Evolutionary conservation across 2,329 filamentous ascomycete species (phyloP), one percentile per base, ranked within the genome.

Genomic region (Thyridium curvatum): DNA sequence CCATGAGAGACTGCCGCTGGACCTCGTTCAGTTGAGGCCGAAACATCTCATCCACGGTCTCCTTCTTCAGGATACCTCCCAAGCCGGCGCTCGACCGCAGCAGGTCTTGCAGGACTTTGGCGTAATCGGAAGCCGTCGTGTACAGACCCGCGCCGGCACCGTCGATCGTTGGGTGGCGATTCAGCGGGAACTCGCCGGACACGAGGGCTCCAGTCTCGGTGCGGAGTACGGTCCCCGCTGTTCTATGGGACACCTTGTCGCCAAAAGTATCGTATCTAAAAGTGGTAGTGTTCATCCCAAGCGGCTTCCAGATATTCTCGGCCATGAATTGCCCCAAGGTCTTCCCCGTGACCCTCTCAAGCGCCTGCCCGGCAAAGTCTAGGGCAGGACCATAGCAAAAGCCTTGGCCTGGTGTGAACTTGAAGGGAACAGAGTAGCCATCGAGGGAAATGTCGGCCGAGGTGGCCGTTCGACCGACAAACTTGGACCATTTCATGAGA

Each of bases 311-410:
- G 13, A 68, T 48, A 48, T 64, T 47, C 35, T 51, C 37, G 26
- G 55, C 21, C 21, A 26, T 26, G 21, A 6, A 68, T 6, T 45
- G 48, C 0, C 57, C 57, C 3, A 75, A 51, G 1, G 43, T 46
- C 37, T 55, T 46, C 7, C 59, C 59, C 0, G 61, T 65, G 4
- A 67, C 33, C 4, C 50, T 52, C 48, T 72, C 65, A 4, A 76
- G 52, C 1, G 65, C 53, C 5, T 64, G 42, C 3, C 68, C 70
- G 1, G 65, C 70, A 61, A 67, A 75, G 54, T 76, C 72, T 32
- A 65, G 41, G 0, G 55, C 53, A 4, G 58, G 49, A 4, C 72
- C 70, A 41, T 77, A 77, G 21, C 53, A 55, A 71, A 71, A 77
- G 7, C 62, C 60, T 3, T 62, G 55, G 1, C 71, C 73, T 0